Base-by-base conservation (phyloP, 495 filamentous ascomycete species). In the Trypethelium eluteriae region DNA sequence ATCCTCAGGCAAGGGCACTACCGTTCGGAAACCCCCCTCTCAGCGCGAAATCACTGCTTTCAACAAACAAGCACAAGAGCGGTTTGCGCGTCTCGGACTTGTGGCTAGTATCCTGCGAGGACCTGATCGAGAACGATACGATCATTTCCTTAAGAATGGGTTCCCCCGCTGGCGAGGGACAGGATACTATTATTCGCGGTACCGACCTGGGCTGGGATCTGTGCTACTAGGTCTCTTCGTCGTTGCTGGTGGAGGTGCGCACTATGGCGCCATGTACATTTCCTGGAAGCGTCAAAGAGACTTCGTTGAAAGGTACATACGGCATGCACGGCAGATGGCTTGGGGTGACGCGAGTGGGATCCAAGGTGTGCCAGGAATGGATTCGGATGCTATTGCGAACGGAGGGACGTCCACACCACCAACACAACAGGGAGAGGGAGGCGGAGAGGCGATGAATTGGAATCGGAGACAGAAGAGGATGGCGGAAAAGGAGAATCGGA, bases 101-200 rank as follows among this genome's bases (percentile, higher is more conserved):
- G 86, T 97, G 46, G 85, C 88, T 68, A 88, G 90, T 69, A 88
- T 99, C 71, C 86, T 99, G 32, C 87, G 89, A 64, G 92, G 93
- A 1, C 79, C 86, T 2, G 79, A 79, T 32, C 85, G 95, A 50
- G 91, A 89, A 71, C 89, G 95, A 63, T 99, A 99, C 76, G 93
- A 99, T 76, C 86, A 96, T 76, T 99, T 99, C 80, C 80, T 99
- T 64, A 82, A 81, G 72, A 91, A 97, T 78, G 94, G 94, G 32
- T 99, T 99, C 78, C 94, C 94, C 11, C 86, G 84, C 62, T 98
- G 95, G 94, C 90, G 89, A 76, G 94, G 95, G 41, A 97, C 94
- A 18, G 95, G 93, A 64, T 99, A 98, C 81, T 98, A 97, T 82
- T 99, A 98, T 79, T 87, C 82, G 64, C 88, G 94, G 6, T 96